phyloP scores from a whole-genome alignment of 164 flowering plant species.

The Euptelea pleiosperma region DNA sequence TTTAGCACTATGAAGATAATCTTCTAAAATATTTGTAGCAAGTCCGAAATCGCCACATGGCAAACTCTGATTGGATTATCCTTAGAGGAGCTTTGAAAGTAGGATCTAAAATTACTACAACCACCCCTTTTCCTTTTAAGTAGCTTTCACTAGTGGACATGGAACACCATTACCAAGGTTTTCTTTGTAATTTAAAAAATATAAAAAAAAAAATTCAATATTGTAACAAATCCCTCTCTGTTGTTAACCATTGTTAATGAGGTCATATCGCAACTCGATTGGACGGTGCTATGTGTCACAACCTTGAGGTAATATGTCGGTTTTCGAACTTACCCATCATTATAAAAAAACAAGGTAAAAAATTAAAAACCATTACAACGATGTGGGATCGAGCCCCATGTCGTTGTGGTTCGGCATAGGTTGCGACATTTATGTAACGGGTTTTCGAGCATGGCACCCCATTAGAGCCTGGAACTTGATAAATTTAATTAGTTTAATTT shows the following conservation, averaged over 20 bases:
- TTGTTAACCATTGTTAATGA: conserved; percentile 2
- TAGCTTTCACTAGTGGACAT: conserved; percentile 9
- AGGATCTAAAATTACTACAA: too few species aligned
- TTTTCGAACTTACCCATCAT: neutral
- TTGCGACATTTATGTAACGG: neutral
- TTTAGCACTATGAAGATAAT: neutral
- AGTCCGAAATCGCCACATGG: neutral
- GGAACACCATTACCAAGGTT: conserved; percentile 3
- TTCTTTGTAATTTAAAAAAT: conserved; percentile 2
- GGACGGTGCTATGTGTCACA: conserved; percentile 6
- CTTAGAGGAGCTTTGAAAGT: too few species aligned
- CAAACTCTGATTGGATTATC: too few species aligned
- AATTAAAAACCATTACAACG: neutral
- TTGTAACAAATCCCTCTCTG: neutral
- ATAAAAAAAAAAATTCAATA: too few species aligned
- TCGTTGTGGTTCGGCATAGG: neutral
- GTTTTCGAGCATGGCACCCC: too few species aligned
- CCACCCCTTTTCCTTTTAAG: neutral
- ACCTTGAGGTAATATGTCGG: neutral
- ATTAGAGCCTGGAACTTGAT: too few species aligned
- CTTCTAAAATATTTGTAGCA: neutral
- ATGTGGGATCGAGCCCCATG: neutral
- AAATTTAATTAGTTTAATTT: too few species aligned
- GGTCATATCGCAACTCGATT: neutral
- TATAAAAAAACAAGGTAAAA: neutral